Evolutionary conservation across 495 filamentous ascomycete genomes (phyloP).

Genomic region (Penicillium roqueforti): DNA sequence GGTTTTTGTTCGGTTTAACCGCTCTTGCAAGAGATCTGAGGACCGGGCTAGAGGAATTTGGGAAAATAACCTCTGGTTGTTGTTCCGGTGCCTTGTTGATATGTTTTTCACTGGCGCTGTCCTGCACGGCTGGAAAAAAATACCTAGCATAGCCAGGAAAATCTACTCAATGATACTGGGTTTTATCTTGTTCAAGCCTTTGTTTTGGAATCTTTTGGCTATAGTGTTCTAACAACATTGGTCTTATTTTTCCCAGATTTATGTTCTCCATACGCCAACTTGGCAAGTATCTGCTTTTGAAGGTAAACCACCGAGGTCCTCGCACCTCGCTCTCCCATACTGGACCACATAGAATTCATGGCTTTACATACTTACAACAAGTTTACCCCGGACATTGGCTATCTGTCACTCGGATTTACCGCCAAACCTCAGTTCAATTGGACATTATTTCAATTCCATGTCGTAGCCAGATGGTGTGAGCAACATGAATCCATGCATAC

Average conservation of each 20-base stretch:
- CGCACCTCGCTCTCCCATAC: background rate
- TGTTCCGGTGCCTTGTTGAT: slow-evolving; percentile 26
- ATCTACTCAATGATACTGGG: slow-evolving; percentile 36
- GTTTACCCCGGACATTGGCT: background rate
- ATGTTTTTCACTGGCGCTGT: slow-evolving; percentile 32
- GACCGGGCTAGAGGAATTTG: slow-evolving; percentile 19
- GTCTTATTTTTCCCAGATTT: background rate
- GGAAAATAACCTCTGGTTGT: slow-evolving; percentile 15
- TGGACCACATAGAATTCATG: background rate
- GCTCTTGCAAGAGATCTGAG: slow-evolving; percentile 16
- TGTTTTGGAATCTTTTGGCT: background rate
- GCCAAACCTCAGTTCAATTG: background rate
- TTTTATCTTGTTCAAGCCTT: slow-evolving; percentile 28
- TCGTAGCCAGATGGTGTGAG: background rate
- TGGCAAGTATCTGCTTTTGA: background rate
- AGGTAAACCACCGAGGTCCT: background rate
- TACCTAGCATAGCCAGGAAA: slow-evolving; percentile 37
- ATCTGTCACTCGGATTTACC: background rate
- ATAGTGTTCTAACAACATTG: background rate
- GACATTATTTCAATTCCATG: background rate
- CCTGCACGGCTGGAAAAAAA: slow-evolving; percentile 32
- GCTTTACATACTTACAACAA: background rate
- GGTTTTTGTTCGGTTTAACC: slow-evolving; percentile 16
- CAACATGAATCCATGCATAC: background rate
- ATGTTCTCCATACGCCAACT: slow-evolving; percentile 40